Evolutionary conservation across 306 rosid genomes (phyloP).

Genomic region (Glycine soja): DNA sequence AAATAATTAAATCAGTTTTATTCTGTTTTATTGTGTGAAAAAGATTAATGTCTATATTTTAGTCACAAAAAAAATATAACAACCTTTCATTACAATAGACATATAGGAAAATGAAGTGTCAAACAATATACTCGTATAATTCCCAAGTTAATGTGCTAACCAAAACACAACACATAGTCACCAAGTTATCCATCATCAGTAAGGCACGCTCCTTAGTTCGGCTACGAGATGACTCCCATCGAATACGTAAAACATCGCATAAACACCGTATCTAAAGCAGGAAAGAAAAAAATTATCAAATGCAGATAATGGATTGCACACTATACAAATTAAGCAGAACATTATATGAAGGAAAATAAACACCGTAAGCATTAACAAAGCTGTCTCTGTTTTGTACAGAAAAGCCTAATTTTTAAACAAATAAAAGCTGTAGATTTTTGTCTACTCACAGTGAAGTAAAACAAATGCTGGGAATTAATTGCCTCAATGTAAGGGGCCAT

Average conservation of each 20-base stretch:
- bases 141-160: conserved; percentile 6
- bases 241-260: conserved; percentile 78
- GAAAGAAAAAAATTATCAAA: conserved; percentile 39
- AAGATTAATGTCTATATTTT: conserved; percentile 23
- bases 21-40: neutral
- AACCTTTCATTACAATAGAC: conserved; percentile 12
- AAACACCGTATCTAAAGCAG: conserved; percentile 64
- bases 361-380: conserved; percentile 7
- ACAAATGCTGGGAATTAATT: conserved; percentile 74
- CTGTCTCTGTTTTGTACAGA: conserved; percentile 11
- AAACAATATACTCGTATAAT: neutral
- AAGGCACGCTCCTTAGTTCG: conserved; percentile 94
- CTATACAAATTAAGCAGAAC: conserved; percentile 11
- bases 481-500: conserved; percentile 99
- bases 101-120: conserved; percentile 24
- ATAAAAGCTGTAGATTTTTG: conserved; percentile 30
- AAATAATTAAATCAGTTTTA: neutral
- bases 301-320: neutral
- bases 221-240: conserved; percentile 93
- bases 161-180: conserved; percentile 38
- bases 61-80: conserved; percentile 22
- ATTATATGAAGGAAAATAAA: conserved; percentile 10
- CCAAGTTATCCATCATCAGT: conserved; percentile 87
- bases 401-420: conserved; percentile 41
- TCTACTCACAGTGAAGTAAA: conserved; percentile 70